Percentiles rank a stretch among this genome's conserved stretches.
These are phyloP conservation scores for Penicillium sp. DNA, from an alignment of 2,329 filamentous ascomycete species.

Conservation along the genomic window DNA sequence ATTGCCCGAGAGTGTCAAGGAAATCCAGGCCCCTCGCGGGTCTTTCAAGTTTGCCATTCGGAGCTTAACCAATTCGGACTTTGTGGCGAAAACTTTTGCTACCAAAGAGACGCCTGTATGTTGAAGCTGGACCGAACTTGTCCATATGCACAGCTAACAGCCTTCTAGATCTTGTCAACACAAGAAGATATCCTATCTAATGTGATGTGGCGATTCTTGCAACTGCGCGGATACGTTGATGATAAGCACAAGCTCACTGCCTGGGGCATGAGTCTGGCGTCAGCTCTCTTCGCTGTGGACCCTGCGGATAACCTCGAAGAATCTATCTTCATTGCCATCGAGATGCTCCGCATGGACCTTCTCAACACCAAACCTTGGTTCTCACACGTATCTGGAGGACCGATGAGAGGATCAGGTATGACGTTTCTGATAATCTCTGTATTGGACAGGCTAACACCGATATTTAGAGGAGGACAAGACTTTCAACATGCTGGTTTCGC, in stretches of 20 bases:
- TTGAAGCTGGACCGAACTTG: neutral
- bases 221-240: constrained; percentile 80
- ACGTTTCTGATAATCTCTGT: neutral
- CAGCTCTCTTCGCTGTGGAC: constrained; percentile 60
- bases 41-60: constrained; percentile 49
- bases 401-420: constrained; percentile 53
- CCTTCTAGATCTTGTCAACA: constrained; percentile 49
- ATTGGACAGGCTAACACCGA: neutral
- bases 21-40: constrained; percentile 28
- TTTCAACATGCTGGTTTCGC: constrained; percentile 75
- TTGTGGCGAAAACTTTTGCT: constrained; percentile 63
- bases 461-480: constrained; percentile 67
- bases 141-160: constrained; percentile 8
- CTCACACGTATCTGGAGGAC: constrained; percentile 52
- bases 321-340: constrained; percentile 73
- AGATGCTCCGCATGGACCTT: constrained; percentile 73
- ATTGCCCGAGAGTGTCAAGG: constrained; percentile 42
- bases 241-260: constrained; percentile 69
- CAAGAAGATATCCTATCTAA: constrained; percentile 69
- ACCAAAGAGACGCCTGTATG: constrained; percentile 47
- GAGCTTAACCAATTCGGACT: constrained; percentile 63
- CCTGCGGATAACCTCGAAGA: constrained; percentile 62
- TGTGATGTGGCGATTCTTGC: constrained; percentile 80
- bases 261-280: constrained; percentile 76
- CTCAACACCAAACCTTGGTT: constrained; percentile 67